Conservation (phyloP, 1,139 yeast species). For the Eremothecium cymbalariae region DNA sequence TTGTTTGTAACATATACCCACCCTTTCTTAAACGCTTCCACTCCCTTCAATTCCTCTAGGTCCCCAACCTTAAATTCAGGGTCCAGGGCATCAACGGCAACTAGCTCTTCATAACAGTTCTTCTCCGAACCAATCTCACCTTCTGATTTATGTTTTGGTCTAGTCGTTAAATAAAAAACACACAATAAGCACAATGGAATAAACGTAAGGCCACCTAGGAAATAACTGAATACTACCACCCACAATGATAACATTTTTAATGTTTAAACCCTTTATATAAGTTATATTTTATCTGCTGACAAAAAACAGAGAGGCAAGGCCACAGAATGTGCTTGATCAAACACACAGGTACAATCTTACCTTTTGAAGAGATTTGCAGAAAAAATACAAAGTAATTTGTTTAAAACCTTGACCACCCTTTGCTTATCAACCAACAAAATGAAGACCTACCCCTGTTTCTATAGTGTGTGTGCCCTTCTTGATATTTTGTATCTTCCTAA, state of each 20-base stretch:
- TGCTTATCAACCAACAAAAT: no score
- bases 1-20: conserved; percentile 82
- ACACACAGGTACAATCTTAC: no score
- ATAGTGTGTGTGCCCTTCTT: no score
- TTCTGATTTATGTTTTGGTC: conserved; percentile 19
- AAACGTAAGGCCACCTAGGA: conserved; percentile 75
- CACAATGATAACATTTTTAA: conserved; percentile 17
- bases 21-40: conserved; percentile 60
- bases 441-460: no score
- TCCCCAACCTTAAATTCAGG: conserved; percentile 49
- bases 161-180: conserved; percentile 18
- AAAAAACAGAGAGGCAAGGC: no score
- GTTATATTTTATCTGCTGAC: background rate
- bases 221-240: conserved; percentile 33
- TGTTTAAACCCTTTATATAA: background rate
- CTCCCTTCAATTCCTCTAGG: conserved; percentile 55
- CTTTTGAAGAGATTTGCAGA: no score
- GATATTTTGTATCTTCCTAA: no score
- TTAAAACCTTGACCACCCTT: no score
- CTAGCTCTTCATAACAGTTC: conserved; percentile 6
- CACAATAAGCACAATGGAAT: conserved; percentile 46
- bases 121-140: conserved; percentile 26
- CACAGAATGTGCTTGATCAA: no score
- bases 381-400: no score
- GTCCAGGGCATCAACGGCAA: conserved; percentile 20